Percentiles rank a stretch among this genome's conserved stretches.
Evolutionary conservation across 306 rosid species (phyloP).

Genomic region (Lotus japonicus): DNA sequence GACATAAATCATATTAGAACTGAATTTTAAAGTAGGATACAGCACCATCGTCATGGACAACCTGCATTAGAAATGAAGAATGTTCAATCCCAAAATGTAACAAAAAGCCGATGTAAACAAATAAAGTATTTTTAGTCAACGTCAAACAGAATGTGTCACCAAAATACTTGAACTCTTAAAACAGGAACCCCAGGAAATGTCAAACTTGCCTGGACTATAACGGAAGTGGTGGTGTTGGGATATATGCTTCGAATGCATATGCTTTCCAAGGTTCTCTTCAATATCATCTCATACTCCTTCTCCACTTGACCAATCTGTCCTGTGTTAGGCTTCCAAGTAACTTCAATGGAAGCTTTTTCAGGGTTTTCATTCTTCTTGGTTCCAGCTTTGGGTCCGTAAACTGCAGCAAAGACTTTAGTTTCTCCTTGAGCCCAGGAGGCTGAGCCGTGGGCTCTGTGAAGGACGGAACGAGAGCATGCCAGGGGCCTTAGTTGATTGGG

Average conservation of each 20-base stretch:
- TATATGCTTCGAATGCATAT: constrained; percentile 59
- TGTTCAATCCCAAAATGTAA: constrained; percentile 12
- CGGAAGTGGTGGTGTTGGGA: constrained; percentile 75
- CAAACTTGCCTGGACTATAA: constrained; percentile 60
- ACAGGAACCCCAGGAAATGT: background rate
- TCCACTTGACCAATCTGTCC: constrained; percentile 77
- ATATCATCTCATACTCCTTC: constrained; percentile 80
- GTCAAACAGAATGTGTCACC: no score
- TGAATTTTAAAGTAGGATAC: constrained; percentile 54
- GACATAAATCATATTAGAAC: constrained; percentile 16
- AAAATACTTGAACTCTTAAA: no score
- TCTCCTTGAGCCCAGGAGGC: constrained; percentile 93
- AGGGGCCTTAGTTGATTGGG: constrained; percentile 77
- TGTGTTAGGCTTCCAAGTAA: constrained; percentile 90
- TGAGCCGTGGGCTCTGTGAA: constrained; percentile 89
- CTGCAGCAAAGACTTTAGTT: constrained; percentile 81
- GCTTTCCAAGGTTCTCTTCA: constrained; percentile 76
- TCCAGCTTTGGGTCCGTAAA: constrained; percentile 82
- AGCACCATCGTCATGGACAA: constrained; percentile 86
- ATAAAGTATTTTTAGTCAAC: no score
- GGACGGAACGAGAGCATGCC: constrained; percentile 61
- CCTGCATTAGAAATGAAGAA: constrained; percentile 54
- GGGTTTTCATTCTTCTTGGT: constrained; percentile 88
- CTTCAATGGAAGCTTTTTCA: constrained; percentile 82
- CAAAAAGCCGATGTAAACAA: no score